These are phyloP conservation scores for Hyphodiscus sp. DNA, from an alignment of 2,329 filamentous ascomycete genomes.

Conservation along the genomic window DNA sequence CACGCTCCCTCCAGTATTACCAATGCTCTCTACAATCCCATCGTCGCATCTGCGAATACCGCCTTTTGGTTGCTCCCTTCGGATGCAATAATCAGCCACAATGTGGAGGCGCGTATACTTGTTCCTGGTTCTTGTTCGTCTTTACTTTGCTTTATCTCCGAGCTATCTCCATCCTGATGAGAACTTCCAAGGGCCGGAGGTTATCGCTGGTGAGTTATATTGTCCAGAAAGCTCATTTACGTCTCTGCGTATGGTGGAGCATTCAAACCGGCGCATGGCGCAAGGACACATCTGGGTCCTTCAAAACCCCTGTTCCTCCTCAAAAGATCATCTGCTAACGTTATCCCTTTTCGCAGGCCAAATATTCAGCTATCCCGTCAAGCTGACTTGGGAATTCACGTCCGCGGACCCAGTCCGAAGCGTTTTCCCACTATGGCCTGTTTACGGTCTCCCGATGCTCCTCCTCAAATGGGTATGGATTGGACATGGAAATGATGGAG, in stretches of 20 bases:
- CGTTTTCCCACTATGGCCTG: conserved; percentile 92
- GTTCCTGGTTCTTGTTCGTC: conserved; percentile 73
- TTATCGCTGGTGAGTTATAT: conserved; percentile 74
- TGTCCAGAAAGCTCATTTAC: neutral
- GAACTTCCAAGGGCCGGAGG: conserved; percentile 97
- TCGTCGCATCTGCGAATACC: conserved; percentile 19
- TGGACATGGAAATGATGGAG: conserved; percentile 68
- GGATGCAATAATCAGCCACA: conserved; percentile 25
- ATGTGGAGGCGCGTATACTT: conserved; percentile 95
- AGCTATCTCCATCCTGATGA: conserved; percentile 98
- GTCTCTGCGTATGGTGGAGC: too few species aligned
- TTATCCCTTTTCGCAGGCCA: conserved; percentile 52
- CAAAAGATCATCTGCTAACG: conserved; percentile 7
- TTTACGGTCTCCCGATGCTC: conserved; percentile 91
- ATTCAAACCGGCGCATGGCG: too few species aligned
- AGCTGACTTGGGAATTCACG: conserved; percentile 94
- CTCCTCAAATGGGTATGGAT: conserved; percentile 89
- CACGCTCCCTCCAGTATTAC: conserved; percentile 1
- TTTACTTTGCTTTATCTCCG: conserved; percentile 89
- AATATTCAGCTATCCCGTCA: conserved; percentile 86
- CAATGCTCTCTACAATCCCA: conserved; percentile 17
- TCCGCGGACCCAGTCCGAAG: conserved; percentile 83
- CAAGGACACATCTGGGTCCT: too few species aligned
- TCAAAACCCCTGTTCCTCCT: too few species aligned
- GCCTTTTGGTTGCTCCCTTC: conserved; percentile 15